These are phyloP conservation scores for Hansenula lynferdii DNA, from an alignment of 1,139 yeast genomes.

Conservation along the genomic window DNA sequence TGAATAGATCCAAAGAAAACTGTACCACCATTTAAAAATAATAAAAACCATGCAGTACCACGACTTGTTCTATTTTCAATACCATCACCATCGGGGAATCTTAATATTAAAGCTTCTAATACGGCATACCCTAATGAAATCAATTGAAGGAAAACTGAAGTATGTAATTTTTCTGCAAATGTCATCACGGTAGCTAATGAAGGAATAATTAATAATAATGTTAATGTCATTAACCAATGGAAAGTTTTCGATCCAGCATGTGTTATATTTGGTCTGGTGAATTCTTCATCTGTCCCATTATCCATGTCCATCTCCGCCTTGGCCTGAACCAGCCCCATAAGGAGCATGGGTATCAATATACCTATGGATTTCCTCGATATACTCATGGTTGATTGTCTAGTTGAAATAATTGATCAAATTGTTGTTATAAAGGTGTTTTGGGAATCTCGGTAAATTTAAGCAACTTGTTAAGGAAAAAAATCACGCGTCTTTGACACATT, in stretches of 20 bases:
- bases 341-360: neutral
- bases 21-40: constrained; percentile 39
- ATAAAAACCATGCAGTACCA: constrained; percentile 61
- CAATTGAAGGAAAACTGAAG: constrained; percentile 44
- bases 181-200: constrained; percentile 50
- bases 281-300: constrained; percentile 23
- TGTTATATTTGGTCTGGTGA: constrained; percentile 28
- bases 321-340: neutral
- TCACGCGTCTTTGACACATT: too few species aligned
- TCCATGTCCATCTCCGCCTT: constrained; percentile 24
- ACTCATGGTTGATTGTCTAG: too few species aligned
- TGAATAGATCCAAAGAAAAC: constrained; percentile 51
- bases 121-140: constrained; percentile 45
- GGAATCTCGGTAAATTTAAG: too few species aligned
- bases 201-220: constrained; percentile 45
- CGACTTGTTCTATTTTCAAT: constrained; percentile 63
- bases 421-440: too few species aligned
- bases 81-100: constrained; percentile 58
- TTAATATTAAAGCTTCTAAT: constrained; percentile 49
- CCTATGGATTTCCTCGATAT: too few species aligned
- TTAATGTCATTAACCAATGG: constrained; percentile 57
- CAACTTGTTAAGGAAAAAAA: too few species aligned
- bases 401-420: too few species aligned
- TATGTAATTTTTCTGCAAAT: constrained; percentile 44
- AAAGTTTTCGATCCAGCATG: constrained; percentile 50